phyloP scores from a whole-genome alignment of 257 asterid genomes.

The Petunia secreta region DNA sequence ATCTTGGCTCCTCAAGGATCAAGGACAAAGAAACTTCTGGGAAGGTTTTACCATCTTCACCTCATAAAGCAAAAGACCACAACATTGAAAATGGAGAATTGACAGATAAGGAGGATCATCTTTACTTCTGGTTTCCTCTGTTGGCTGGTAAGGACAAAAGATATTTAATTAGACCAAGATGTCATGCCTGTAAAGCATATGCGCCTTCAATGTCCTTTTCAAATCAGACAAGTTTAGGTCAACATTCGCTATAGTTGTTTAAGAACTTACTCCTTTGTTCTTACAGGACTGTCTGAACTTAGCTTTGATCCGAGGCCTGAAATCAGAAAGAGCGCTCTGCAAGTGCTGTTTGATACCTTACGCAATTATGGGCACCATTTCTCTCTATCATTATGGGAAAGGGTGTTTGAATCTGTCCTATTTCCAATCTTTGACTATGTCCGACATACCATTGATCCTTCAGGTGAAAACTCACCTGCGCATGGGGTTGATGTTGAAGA shows the following conservation, averaged over 20 bases:
- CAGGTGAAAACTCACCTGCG: conserved; percentile 57
- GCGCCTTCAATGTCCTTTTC: background rate
- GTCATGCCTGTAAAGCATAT: background rate
- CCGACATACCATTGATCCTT: conserved; percentile 87
- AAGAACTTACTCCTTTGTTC: conserved; percentile 24
- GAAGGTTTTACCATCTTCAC: conserved; percentile 61
- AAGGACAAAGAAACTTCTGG: conserved; percentile 56
- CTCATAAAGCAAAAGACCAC: conserved; percentile 68
- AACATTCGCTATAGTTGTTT: background rate
- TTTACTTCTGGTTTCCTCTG: conserved; percentile 95
- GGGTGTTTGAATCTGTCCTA: conserved; percentile 95
- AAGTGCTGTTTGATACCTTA: conserved; percentile 88
- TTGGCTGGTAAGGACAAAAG: conserved; percentile 72
- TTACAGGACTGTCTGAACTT: conserved; percentile 91
- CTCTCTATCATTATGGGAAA: conserved; percentile 92
- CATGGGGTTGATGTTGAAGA: conserved; percentile 55
- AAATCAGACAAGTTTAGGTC: background rate
- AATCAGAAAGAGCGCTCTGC: conserved; percentile 89
- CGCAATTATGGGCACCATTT: conserved; percentile 96
- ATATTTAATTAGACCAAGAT: conserved; percentile 21
- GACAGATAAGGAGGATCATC: conserved; percentile 81
- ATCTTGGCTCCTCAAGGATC: conserved; percentile 51
- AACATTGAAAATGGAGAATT: conserved; percentile 64
- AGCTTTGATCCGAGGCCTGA: conserved; percentile 98
- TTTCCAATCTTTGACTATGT: conserved; percentile 95